Percentiles rank a stretch among this genome's conserved stretches.
phyloP scores from a whole-genome alignment of 2,329 filamentous ascomycete species.

The Lecanicillium sp. region DNA sequence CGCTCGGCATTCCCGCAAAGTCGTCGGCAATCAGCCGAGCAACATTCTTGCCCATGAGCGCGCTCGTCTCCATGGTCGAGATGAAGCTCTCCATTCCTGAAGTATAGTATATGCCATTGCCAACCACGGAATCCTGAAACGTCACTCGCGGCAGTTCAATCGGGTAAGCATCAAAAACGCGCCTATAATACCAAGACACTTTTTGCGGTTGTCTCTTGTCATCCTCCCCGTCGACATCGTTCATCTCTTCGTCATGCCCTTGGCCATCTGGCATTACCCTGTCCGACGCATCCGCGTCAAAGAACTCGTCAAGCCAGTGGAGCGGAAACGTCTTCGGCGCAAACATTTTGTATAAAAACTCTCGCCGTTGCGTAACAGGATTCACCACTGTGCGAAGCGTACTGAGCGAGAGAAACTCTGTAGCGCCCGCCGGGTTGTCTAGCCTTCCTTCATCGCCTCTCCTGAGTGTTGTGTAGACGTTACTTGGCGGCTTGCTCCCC shows the following conservation, averaged over 20 bases:
- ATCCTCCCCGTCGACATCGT: slow-evolving; percentile 24
- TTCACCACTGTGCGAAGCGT: slow-evolving; percentile 59
- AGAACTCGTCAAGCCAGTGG: slow-evolving; percentile 42
- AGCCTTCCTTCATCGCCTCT: slow-evolving; percentile 42
- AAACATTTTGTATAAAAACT: slow-evolving; percentile 60
- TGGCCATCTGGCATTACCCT: slow-evolving; percentile 25
- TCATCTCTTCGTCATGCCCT: slow-evolving; percentile 22
- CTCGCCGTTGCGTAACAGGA: slow-evolving; percentile 41
- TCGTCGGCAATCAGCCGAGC: slow-evolving; percentile 62
- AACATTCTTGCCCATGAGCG: slow-evolving; percentile 82
- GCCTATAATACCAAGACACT: slow-evolving; percentile 70
- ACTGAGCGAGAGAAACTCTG: slow-evolving; percentile 81
- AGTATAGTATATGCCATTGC: slow-evolving; percentile 60
- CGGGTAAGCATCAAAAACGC: slow-evolving; percentile 79
- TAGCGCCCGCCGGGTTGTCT: slow-evolving; percentile 57
- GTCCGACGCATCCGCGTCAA: slow-evolving; percentile 39
- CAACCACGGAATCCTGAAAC: slow-evolving; percentile 73
- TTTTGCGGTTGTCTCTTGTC: neutral
- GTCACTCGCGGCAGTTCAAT: slow-evolving; percentile 75
- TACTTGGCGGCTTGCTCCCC: slow-evolving; percentile 55
- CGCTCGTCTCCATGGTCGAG: slow-evolving; percentile 94
- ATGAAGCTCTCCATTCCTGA: slow-evolving; percentile 87
- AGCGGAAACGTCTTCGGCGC: slow-evolving; percentile 45
- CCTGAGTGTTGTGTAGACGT: slow-evolving; percentile 75
- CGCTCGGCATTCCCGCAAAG: slow-evolving; percentile 23